Conservation (phyloP, 1,284 basidiomycete genomes). For the Mixia osmundae region DNA sequence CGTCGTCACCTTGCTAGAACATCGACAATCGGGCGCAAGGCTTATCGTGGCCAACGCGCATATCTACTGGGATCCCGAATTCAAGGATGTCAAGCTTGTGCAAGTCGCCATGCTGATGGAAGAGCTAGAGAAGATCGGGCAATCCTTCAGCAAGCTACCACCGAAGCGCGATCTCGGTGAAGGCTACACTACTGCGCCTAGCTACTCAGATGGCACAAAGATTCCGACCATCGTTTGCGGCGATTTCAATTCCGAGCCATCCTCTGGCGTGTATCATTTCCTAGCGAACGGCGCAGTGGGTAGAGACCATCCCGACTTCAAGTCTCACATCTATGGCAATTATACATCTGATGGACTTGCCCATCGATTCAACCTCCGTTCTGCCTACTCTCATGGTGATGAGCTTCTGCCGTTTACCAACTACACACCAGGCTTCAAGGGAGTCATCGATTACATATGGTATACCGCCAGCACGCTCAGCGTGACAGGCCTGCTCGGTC, state of each 20-base stretch:
- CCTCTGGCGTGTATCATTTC: conserved; percentile 81
- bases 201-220: conserved; percentile 56
- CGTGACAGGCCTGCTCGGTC: conserved; percentile 68
- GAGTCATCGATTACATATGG: conserved; percentile 80
- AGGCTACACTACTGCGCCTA: conserved; percentile 28
- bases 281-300: conserved; percentile 41
- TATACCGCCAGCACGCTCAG: conserved; percentile 53
- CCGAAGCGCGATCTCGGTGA: conserved; percentile 30
- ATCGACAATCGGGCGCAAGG: conserved; percentile 59
- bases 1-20: conserved; percentile 67
- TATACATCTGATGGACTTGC: conserved; percentile 75
- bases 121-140: conserved; percentile 70
- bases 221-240: conserved; percentile 81
- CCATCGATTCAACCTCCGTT: conserved; percentile 60
- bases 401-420: conserved; percentile 62
- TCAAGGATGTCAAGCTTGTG: conserved; percentile 90
- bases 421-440: conserved; percentile 41
- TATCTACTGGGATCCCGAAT: conserved; percentile 80
- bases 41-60: conserved; percentile 78
- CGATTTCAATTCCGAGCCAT: conserved; percentile 78
- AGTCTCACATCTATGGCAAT: conserved; percentile 69
- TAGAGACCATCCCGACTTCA: conserved; percentile 70
- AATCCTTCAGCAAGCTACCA: conserved; percentile 62
- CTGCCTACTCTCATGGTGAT: conserved; percentile 45
- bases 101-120: conserved; percentile 81